Base-by-base conservation (phyloP, 306 rosid species). In the Canavalia ensiformis region DNA sequence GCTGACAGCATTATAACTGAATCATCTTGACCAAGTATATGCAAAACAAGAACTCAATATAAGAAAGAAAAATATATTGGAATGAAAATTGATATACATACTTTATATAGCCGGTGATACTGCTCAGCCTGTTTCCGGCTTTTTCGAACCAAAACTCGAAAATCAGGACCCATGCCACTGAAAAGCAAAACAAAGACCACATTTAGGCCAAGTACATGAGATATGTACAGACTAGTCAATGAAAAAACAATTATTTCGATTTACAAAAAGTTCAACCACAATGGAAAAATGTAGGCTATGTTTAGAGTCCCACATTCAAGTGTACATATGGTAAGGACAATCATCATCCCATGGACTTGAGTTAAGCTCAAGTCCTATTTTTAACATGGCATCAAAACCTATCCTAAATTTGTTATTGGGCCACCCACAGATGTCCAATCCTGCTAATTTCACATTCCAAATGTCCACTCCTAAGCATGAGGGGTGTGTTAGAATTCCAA, bases 121-220 rank as follows among this genome's bases (percentile, higher is more conserved):
- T 94, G 98, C 78, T 88, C 97, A 41, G 98, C 97, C 65, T 94
- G 97, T 86, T 94, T 94, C 90, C 98, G 90, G 91, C 98, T 94
- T 83, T 94, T 94, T 66, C 97, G 89, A 41, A 94, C 98, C 87
- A 94, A 81, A 60, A 94, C 98, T 79, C 98, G 93, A 72, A 94
- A 94, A 83, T 94, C 98, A 70, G 97, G 98, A 83, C 98, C 98
- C 98, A 94, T 94, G 52, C 97, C 98, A 72, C 98, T 94, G 89
- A 56, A 78, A 18, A 64, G 41, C 41, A 37, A 37, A 18, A 65
- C 56, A 80, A 76, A 70, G 68, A 72, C 44, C 63, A 88, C 64
- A 74, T 62, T 63, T 75, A 80, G 44, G 71, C 50, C 55, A 64
- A 30, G 52, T 55, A 34, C 45, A 80, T 4, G 34, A 18, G 8